phyloP scores from a whole-genome alignment of 306 rosid species.

The Begonia masoniana region DNA sequence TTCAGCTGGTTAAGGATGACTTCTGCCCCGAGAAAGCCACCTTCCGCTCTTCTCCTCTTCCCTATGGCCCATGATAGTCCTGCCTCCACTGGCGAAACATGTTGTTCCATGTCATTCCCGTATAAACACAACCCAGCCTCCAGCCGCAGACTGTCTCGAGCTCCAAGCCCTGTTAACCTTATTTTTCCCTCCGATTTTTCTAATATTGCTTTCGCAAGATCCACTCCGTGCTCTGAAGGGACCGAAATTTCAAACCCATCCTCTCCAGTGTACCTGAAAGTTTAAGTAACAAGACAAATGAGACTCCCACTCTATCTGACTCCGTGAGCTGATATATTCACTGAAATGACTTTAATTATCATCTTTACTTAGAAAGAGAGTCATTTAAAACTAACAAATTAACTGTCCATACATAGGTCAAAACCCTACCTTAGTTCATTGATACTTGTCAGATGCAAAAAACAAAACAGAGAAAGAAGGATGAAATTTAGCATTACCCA shows the following conservation, averaged over 20 bases:
- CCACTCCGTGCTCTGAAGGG: slow-evolving; percentile 72
- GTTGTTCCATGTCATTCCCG: slow-evolving; percentile 93
- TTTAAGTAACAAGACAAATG: slow-evolving; percentile 4
- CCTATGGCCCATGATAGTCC: slow-evolving; percentile 98
- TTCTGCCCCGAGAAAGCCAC: slow-evolving; percentile 90
- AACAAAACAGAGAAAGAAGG: not conserved
- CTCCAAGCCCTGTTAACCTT: slow-evolving; percentile 91
- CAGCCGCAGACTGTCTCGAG: slow-evolving; percentile 86
- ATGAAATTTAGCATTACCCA: slow-evolving; percentile 43
- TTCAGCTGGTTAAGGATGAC: slow-evolving; percentile 74
- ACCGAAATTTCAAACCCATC: slow-evolving; percentile 99
- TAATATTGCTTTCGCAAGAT: slow-evolving; percentile 87
- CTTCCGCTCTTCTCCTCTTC: slow-evolving; percentile 93
- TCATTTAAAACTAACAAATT: too few species aligned
- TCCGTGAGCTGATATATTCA: too few species aligned
- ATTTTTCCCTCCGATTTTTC: slow-evolving; percentile 90
- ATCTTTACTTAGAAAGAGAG: too few species aligned
- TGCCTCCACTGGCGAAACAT: slow-evolving; percentile 83
- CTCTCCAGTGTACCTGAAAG: slow-evolving; percentile 89
- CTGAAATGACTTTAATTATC: too few species aligned
- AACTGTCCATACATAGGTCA: too few species aligned
- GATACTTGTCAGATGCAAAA: not conserved
- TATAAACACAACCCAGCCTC: slow-evolving; percentile 95
- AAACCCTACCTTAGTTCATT: too few species aligned
- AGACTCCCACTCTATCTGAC: too few species aligned